Evolutionary conservation across 2,329 filamentous ascomycete species (phyloP).

Genomic region (Curvularia eragrostidis): DNA sequence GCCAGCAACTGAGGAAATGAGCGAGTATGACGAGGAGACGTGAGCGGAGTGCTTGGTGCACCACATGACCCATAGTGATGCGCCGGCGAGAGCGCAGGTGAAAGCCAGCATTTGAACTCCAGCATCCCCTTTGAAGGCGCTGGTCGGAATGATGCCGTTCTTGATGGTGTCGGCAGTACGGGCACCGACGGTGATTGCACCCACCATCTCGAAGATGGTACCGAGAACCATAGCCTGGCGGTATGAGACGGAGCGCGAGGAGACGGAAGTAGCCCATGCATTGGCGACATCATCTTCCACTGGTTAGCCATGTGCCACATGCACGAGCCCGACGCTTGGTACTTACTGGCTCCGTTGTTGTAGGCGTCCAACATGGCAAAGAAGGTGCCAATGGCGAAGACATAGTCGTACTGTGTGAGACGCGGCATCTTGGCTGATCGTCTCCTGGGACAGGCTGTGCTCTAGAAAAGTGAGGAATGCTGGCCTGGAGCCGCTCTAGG

Average conservation of each 20-base stretch:
- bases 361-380: conserved; percentile 79
- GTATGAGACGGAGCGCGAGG: conserved; percentile 77
- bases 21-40: conserved; percentile 63
- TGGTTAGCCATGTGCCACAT: conserved; percentile 14
- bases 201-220: conserved; percentile 57
- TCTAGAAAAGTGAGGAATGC: conserved; percentile 20
- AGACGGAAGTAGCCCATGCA: conserved; percentile 81
- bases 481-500: conserved; percentile 27
- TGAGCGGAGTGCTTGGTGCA: conserved; percentile 76
- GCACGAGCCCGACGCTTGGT: background rate
- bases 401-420: conserved; percentile 64
- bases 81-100: conserved; percentile 66
- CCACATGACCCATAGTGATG: conserved; percentile 80
- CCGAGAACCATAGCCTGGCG: conserved; percentile 63
- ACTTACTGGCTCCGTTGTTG: conserved; percentile 80
- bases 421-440: conserved; percentile 27
- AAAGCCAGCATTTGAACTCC: conserved; percentile 62
- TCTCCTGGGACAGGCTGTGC: conserved; percentile 23
- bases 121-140: conserved; percentile 54
- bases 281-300: conserved; percentile 81
- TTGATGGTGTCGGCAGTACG: conserved; percentile 77
- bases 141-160: conserved; percentile 66
- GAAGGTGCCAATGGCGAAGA: conserved; percentile 77
- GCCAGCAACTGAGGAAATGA: conserved; percentile 57
- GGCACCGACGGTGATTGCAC: conserved; percentile 53